Evolutionary conservation across 106 monocot species (phyloP).

Genomic region (Cymbidium sinense): DNA sequence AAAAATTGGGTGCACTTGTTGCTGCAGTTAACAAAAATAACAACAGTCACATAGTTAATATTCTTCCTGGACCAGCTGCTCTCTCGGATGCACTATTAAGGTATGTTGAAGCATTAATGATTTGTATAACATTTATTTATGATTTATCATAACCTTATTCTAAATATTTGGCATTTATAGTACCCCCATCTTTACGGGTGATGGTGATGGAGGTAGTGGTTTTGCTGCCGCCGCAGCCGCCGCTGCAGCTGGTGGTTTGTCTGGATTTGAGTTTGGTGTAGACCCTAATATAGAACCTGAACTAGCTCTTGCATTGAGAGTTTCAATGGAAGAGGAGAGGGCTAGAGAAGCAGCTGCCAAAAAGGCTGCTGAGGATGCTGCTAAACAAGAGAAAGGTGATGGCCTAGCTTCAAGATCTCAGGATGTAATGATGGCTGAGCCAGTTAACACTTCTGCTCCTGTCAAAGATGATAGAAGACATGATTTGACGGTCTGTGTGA

Average conservation of each 20-base stretch:
- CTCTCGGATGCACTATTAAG: conserved; percentile 94
- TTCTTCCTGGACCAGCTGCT: conserved; percentile 64
- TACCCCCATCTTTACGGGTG: conserved; percentile 86
- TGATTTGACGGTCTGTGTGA: conserved; percentile 44
- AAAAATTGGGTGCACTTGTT: conserved; percentile 84
- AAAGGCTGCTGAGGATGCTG: conserved; percentile 82
- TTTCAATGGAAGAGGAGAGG: conserved; percentile 99
- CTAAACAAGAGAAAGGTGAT: conserved; percentile 48
- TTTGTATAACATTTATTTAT: background rate
- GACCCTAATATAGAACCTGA: conserved; percentile 98
- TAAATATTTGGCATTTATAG: conserved; percentile 26
- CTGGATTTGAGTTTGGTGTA: conserved; percentile 92
- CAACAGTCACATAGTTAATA: conserved; percentile 92
- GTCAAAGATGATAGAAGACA: conserved; percentile 37
- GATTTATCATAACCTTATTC: background rate
- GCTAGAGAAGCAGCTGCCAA: conserved; percentile 96
- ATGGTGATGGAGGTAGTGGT: conserved; percentile 87
- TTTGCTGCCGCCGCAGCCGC: conserved; percentile 92
- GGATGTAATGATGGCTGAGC: conserved; percentile 61
- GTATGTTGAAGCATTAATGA: conserved; percentile 16
- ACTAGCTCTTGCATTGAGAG: conserved; percentile 88
- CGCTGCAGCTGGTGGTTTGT: conserved; percentile 74
- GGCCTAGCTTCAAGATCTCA: conserved; percentile 37
- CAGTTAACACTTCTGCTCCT: conserved; percentile 19
- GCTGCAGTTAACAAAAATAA: conserved; percentile 79